These are phyloP conservation scores for Russula sp. DNA, from an alignment of 768 basidiomycete species.

Conservation along the genomic window DNA sequence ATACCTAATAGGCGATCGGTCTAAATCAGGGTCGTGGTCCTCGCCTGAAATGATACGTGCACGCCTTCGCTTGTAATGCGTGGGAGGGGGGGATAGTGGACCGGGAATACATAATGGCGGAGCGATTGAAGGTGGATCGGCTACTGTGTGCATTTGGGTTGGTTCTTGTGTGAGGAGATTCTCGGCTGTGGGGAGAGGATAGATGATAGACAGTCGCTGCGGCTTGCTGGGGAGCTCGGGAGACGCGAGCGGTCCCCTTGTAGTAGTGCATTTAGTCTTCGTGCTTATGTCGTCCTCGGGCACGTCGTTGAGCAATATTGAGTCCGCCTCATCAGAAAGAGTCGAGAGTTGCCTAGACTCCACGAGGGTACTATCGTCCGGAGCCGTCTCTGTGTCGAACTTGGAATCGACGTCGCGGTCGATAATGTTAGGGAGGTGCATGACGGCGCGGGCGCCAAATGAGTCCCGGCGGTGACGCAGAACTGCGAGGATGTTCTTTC, in stretches of 20 bases:
- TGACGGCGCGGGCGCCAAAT: background rate
- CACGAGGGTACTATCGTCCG: slow-evolving; percentile 18
- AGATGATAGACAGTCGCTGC: slow-evolving; percentile 12
- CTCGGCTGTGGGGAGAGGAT: slow-evolving; percentile 13
- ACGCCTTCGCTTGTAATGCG: slow-evolving; percentile 18
- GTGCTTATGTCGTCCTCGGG: background rate
- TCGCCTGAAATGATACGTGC: slow-evolving; percentile 12
- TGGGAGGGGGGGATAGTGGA: slow-evolving; percentile 10
- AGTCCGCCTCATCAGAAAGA: slow-evolving; percentile 1
- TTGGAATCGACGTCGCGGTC: background rate
- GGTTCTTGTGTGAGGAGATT: slow-evolving; percentile 14
- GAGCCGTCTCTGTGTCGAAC: slow-evolving; percentile 8
- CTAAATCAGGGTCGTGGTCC: slow-evolving; percentile 6
- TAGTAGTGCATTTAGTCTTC: background rate
- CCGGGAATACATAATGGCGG: background rate
- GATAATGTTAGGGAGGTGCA: background rate
- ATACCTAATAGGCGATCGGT: slow-evolving; percentile 12
- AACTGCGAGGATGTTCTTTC: background rate
- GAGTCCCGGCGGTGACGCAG: slow-evolving; percentile 4
- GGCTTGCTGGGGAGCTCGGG: background rate
- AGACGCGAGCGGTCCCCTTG: background rate
- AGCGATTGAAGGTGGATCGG: background rate
- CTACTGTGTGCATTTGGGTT: background rate
- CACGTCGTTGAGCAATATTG: background rate
- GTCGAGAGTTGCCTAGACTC: background rate